phyloP scores from a whole-genome alignment of 2,329 filamentous ascomycete species.

The Neofusicoccum cordaticola region DNA sequence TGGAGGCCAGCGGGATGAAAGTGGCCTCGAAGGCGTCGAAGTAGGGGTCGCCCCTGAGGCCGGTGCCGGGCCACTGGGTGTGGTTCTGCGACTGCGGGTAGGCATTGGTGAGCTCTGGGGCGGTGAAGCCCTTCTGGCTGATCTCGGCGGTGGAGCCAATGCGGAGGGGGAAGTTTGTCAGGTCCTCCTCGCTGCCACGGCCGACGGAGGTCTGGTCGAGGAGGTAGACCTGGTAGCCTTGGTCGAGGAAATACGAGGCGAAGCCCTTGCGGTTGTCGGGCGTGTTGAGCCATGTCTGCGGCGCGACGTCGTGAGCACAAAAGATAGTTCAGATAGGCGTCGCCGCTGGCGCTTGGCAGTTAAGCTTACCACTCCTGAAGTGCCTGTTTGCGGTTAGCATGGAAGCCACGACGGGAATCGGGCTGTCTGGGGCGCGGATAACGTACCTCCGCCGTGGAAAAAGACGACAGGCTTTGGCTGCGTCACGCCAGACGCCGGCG shows the following conservation, averaged over 20 bases:
- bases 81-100: slow-evolving; percentile 20
- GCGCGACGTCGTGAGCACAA: neutral
- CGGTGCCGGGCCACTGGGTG: slow-evolving; percentile 36
- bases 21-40: slow-evolving; percentile 49
- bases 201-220: slow-evolving; percentile 41
- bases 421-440: neutral
- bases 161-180: neutral
- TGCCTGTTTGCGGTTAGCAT: slow-evolving; percentile 1
- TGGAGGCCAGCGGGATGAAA: slow-evolving; percentile 20
- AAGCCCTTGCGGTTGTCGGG: slow-evolving; percentile 48
- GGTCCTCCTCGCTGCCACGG: slow-evolving; percentile 19
- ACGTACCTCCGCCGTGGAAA: slow-evolving; percentile 22
- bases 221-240: slow-evolving; percentile 49
- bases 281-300: slow-evolving; percentile 48
- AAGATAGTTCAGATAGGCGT: neutral
- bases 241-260: slow-evolving; percentile 46
- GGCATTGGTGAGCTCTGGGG: slow-evolving; percentile 8
- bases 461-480: slow-evolving; percentile 26
- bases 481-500: slow-evolving; percentile 29
- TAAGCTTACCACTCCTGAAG: slow-evolving; percentile 10
- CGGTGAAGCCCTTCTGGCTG: slow-evolving; percentile 14
- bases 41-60: slow-evolving; percentile 41
- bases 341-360: neutral
- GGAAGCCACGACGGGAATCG: neutral
- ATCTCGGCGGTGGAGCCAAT: slow-evolving; percentile 13